Conservation (phyloP, 192 early-diverging fungal species). For the Backusella circina region DNA sequence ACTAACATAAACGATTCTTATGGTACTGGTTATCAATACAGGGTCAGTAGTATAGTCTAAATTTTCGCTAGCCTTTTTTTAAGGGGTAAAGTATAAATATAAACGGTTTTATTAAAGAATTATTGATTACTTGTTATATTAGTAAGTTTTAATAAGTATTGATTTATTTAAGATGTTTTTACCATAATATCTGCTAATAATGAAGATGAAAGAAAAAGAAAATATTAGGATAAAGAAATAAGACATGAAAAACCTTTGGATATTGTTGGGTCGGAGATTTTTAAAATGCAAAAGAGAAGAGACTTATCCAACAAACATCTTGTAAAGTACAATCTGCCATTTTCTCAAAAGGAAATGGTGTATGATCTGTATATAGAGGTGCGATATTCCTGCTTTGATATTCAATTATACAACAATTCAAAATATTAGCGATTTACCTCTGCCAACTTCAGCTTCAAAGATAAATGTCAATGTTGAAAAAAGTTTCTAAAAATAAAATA, state of each 20-base stretch:
- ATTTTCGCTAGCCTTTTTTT: background rate
- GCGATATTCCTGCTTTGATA: no score
- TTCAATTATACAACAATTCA: background rate
- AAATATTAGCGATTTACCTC: no score
- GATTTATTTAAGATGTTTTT: background rate
- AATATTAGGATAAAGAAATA: background rate
- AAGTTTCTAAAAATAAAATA: background rate
- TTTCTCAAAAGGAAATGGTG: background rate
- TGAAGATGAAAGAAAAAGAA: background rate
- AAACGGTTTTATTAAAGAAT: background rate
- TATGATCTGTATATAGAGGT: background rate
- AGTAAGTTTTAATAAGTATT: background rate
- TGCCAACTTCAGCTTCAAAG: background rate
- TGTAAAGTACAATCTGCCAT: background rate
- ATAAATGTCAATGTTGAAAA: background rate
- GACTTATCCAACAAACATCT: background rate
- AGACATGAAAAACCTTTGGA: background rate
- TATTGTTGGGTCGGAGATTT: background rate
- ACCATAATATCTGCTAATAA: background rate
- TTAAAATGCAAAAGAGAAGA: background rate
- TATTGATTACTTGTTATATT: background rate
- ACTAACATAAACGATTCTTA: background rate
- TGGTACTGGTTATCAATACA: background rate
- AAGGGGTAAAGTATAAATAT: background rate
- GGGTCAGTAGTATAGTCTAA: background rate